Conservation (phyloP, 1,139 yeast genomes). For the Yamadazyma dendronema region DNA sequence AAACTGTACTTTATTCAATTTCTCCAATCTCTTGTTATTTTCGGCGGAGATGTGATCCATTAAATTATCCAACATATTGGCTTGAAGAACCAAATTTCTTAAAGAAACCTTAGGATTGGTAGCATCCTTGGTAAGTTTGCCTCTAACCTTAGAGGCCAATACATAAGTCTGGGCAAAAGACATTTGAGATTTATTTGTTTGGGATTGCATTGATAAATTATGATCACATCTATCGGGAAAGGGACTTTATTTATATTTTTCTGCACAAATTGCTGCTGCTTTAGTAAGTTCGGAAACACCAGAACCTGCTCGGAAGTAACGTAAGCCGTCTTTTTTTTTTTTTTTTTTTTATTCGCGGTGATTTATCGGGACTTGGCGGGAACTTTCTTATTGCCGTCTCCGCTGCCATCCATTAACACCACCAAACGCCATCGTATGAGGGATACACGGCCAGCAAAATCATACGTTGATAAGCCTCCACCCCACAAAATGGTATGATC, state of each 20-base stretch:
- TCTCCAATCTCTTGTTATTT: slow-evolving; percentile 26
- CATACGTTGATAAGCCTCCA: too few species aligned
- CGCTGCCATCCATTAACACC: neutral
- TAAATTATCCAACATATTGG: slow-evolving; percentile 68
- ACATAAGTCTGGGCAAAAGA: slow-evolving; percentile 58
- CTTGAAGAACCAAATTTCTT: slow-evolving; percentile 67
- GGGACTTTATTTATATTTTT: slow-evolving; percentile 9
- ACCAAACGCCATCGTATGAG: neutral
- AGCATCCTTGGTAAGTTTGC: slow-evolving; percentile 68
- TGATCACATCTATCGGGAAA: too few species aligned
- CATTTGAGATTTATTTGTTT: slow-evolving; percentile 18
- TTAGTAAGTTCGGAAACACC: slow-evolving; percentile 4
- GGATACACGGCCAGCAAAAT: too few species aligned
- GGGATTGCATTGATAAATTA: neutral
- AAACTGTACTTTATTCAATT: slow-evolving; percentile 16
- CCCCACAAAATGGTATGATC: too few species aligned
- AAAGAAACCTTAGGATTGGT: slow-evolving; percentile 57
- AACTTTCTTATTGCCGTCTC: too few species aligned
- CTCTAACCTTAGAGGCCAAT: slow-evolving; percentile 67
- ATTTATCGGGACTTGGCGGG: neutral
- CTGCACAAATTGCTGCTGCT: slow-evolving; percentile 1
- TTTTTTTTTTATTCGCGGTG: neutral
- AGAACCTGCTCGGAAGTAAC: slow-evolving; percentile 1
- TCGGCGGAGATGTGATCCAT: slow-evolving; percentile 52
- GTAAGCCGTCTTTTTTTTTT: slow-evolving; percentile 1